These are phyloP conservation scores for Graphilbum fragrans DNA, from an alignment of 2,329 filamentous ascomycete species.

Conservation along the genomic window DNA sequence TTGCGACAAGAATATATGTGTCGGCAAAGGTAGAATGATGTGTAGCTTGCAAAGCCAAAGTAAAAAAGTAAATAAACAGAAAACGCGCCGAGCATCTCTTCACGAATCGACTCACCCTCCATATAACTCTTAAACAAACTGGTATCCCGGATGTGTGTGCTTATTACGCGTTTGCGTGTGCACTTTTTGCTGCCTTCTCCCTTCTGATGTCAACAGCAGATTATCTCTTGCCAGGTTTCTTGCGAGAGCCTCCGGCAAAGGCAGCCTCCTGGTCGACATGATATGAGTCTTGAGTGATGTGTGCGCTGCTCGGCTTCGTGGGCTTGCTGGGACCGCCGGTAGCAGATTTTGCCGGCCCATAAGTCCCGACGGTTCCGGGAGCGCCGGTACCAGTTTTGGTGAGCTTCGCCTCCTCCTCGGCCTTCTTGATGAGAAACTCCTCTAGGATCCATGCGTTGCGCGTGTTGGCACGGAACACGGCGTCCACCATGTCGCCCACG, in stretches of 20 bases:
- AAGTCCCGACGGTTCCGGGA: too few species aligned
- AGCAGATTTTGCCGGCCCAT: too few species aligned
- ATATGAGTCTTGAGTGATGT: not conserved
- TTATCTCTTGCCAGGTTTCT: not conserved
- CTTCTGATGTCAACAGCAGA: too few species aligned
- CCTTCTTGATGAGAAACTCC: conserved; percentile 54
- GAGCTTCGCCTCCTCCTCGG: conserved; percentile 36
- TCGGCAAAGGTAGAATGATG: too few species aligned
- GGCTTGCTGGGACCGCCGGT: not conserved
- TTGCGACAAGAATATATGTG: too few species aligned
- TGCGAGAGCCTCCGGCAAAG: not conserved
- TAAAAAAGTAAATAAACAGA: not conserved
- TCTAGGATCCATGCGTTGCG: conserved; percentile 49
- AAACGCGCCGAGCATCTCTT: too few species aligned
- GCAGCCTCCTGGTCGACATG: not conserved
- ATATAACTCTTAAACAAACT: too few species aligned
- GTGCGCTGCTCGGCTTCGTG: not conserved
- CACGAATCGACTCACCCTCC: too few species aligned
- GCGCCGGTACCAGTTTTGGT: not conserved
- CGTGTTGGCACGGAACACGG: conserved; percentile 62
- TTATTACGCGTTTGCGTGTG: too few species aligned
- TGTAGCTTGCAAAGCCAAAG: not conserved
- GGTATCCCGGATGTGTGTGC: too few species aligned
- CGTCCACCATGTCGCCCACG: conserved; percentile 64
- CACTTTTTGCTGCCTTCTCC: too few species aligned